Conservation (phyloP, 805 yeast species). For the Ogataea paraovalis region DNA sequence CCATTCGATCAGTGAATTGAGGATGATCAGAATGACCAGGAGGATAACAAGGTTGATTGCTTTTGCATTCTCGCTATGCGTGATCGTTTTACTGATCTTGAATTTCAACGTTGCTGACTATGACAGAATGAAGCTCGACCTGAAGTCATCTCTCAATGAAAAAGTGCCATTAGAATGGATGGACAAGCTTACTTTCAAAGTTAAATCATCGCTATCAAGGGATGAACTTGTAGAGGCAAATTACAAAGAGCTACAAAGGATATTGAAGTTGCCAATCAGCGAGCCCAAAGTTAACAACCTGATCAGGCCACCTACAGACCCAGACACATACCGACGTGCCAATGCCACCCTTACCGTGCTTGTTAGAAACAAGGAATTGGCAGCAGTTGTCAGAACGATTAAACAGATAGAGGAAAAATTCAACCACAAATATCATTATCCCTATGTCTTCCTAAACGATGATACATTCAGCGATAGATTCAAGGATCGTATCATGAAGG, state of each 20-base stretch:
- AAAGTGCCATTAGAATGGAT: background rate
- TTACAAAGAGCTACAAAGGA: constrained; percentile 33
- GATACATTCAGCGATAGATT: constrained; percentile 57
- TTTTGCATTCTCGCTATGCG: constrained; percentile 6
- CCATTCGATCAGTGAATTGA: no score
- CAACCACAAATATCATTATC: constrained; percentile 69
- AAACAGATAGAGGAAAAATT: constrained; percentile 58
- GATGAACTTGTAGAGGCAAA: constrained; percentile 37
- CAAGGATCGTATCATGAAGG: constrained; percentile 38
- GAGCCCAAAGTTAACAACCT: constrained; percentile 46
- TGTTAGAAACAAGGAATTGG: constrained; percentile 64
- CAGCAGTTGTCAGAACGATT: constrained; percentile 48
- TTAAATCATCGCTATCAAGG: constrained; percentile 10
- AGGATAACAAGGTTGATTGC: constrained; percentile 5
- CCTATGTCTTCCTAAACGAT: constrained; percentile 79
- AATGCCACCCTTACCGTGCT: constrained; percentile 74
- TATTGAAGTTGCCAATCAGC: constrained; percentile 34
- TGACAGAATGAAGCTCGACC: background rate
- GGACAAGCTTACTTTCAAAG: constrained; percentile 15
- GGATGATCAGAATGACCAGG: background rate
- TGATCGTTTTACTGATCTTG: constrained; percentile 3
- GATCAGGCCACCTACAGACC: constrained; percentile 24
- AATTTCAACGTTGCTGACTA: background rate
- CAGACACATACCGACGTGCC: constrained; percentile 39
- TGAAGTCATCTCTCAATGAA: background rate